Base-by-base conservation (phyloP, 139 green algal species). In the Trebouxia sp. region DNA sequence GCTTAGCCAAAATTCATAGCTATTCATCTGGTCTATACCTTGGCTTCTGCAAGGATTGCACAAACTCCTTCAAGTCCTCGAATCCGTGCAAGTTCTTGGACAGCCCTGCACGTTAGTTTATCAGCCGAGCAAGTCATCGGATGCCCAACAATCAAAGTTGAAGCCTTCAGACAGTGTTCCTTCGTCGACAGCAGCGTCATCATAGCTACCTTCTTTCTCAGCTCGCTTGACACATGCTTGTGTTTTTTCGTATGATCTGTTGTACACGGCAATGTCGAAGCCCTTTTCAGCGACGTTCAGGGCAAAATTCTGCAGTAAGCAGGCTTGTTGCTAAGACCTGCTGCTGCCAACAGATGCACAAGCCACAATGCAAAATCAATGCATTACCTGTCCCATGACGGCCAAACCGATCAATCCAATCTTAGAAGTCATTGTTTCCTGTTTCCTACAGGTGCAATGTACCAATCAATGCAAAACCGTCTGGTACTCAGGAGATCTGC, bases 281-380 rank as follows among this genome's bases (percentile, higher is more conserved):
- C 97, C 97, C 87, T 99, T 99, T 62, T 98, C 93, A 0, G 97
- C 97, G 32, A 99, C 89, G 88, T 99, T 99, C 9, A 99, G 91
- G 1, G 97, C 96, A 72, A 99, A 87, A 81, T 99, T 99, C 93
- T 99, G 95, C 88, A 66, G 10, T 15, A 55, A 28, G 41, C 24
- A 26, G 14, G 35, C 20, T 5, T 65, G n/a, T n/a, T n/a, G n/a
- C n/a, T n/a, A n/a, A n/a, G n/a, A n/a, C n/a, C 5, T 75, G 6
- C 56, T 9, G 1, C 51, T 20, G 0, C 26, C 28, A 48, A 20
- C 28, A n/a, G 1, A 22, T 35, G 6, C 20, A 47, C 30, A 35
- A 76, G 26, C n/a, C 10, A 39, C 3, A 66, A 28, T 15, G 65
- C 32, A 78, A 24, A 32, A 30, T 22, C 39, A 20, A 37, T 75